Evolutionary conservation across 2,329 filamentous ascomycete species (phyloP), one percentile per base, ranked within the genome.

Genomic region (Aphanocladium album): DNA sequence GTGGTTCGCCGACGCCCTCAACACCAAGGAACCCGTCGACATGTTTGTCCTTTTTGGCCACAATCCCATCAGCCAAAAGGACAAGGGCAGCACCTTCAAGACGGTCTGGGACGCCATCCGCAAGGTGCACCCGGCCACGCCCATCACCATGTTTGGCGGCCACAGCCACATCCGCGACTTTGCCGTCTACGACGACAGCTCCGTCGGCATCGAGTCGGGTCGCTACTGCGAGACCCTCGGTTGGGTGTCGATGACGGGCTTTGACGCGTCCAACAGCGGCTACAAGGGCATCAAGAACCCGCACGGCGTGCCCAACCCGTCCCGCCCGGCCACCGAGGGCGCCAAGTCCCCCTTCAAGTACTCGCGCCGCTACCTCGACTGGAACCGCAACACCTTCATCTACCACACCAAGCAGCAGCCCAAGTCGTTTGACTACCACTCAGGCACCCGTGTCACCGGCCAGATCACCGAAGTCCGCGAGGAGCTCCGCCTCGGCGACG

Each of bases 211-310:
- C 9, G 85, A 87, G 65, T 83, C 85, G 2, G 85, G 84, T 6
- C 79, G 84, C 57, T 89, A 88, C 71, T 89, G 86, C 68, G 86
- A 89, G 73, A 89, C 86, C 1, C 75, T 89, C 0, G 86, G 86
- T 25, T 89, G 84, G 83, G 69, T 88, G 23, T 82, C 84, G n/a
- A 81, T 89, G 73, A 80, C 79, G 54, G 86, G 86, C 17, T 81
- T 89, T 64, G 70, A 80, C 57, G 74, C 73, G 1, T 71, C 70
- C 37, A 78, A 77, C 57, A 80, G 77, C 68, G 76, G 74, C 51
- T 77, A 68, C 64, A 67, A 64, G 5, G 76, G 76, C 9, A 65
- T 69, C 33, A 55, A 66, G 16, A 73, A 74, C 17, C 74, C 76
- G 6, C 66, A 62, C 43, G 75, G 75, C 21, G 74, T 77, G 16